Conservation (phyloP, 106 monocot species). For the Acorus calamus region DNA sequence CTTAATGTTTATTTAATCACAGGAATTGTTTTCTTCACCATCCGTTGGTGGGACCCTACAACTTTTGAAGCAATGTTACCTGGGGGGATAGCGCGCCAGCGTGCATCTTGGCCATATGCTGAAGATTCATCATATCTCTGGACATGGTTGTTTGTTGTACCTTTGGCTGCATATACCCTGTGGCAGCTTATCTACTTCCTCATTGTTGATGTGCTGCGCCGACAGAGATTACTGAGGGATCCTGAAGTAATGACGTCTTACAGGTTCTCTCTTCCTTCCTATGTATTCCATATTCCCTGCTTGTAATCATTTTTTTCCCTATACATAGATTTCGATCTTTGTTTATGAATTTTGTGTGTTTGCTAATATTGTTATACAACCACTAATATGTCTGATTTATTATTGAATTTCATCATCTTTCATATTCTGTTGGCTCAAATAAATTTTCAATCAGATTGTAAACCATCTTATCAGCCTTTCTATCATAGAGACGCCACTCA, state of each 20-base stretch:
- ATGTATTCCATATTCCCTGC: neutral
- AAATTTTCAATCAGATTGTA: too few species aligned
- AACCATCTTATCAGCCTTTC: too few species aligned
- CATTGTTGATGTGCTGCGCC: conserved; percentile 81
- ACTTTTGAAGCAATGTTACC: conserved; percentile 91
- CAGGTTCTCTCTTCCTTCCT: conserved; percentile 30
- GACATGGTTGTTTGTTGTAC: conserved; percentile 87
- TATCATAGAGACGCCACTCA: too few species aligned
- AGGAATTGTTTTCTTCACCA: conserved; percentile 93
- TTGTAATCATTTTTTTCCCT: too few species aligned
- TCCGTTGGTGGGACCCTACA: conserved; percentile 95
- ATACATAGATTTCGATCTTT: neutral
- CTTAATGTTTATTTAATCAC: conserved; percentile 5
- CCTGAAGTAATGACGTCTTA: conserved; percentile 99
- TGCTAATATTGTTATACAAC: too few species aligned
- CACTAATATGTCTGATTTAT: too few species aligned
- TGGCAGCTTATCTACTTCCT: conserved; percentile 97
- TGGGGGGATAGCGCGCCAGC: conserved; percentile 25
- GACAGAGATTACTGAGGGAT: conserved; percentile 71
- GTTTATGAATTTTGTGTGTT: neutral
- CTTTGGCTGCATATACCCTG: conserved; percentile 77
- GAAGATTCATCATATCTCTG: conserved; percentile 78
- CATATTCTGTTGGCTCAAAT: too few species aligned
- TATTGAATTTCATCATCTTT: too few species aligned
- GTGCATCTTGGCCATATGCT: conserved; percentile 85